Base-by-base conservation (phyloP, 306 rosid species). In the Myrica gale region DNA sequence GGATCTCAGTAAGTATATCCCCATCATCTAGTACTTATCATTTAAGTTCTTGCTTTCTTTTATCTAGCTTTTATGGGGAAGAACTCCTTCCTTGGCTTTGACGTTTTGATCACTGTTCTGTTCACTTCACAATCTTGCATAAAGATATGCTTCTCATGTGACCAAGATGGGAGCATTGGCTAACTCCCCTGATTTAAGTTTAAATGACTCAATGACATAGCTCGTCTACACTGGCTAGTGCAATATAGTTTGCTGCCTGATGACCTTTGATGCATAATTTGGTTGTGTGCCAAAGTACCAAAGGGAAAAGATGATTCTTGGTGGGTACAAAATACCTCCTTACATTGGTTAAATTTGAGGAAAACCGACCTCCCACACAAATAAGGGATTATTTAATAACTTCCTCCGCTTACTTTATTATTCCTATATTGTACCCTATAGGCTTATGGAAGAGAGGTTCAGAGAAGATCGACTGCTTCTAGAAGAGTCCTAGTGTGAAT, bases 1-100 rank as follows among this genome's bases (percentile, higher is more conserved):
- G 99, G 89, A 96, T 85, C 92, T 96, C 23, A 77, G 99, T 96
- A 85, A 88, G 99, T 84, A 44, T 71, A 20, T 26, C 32, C 32
- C 23, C 11, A 21, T 43, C 54, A 54, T 46, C 61, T 16, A 57
- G 50, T 54, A n/a, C 73, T 56, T 53, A 16, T 41, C 32, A 15
- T 73, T 42, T 65, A 50, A 60, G 26, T n/a, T 75, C 71, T 69
- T 50, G 58, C n/a, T 19, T 78, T 62, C 43, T 52, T 37, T 71
- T 69, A 48, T 65, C 51, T 67, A 55, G 50, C 55, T 72, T 67
- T 20, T 39, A 21, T 7, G 45, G 76, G 68, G 32, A 45, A 42
- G 76, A 16, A 62, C n/a, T 55, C 37, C 68, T 69, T 37, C 19
- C 15, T 48, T 51, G 45, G 61, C 48, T 52, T 68, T 26, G 39